These are phyloP conservation scores for Alternaria triticimaculans DNA, from an alignment of 2,329 filamentous ascomycete genomes.

Conservation along the genomic window DNA sequence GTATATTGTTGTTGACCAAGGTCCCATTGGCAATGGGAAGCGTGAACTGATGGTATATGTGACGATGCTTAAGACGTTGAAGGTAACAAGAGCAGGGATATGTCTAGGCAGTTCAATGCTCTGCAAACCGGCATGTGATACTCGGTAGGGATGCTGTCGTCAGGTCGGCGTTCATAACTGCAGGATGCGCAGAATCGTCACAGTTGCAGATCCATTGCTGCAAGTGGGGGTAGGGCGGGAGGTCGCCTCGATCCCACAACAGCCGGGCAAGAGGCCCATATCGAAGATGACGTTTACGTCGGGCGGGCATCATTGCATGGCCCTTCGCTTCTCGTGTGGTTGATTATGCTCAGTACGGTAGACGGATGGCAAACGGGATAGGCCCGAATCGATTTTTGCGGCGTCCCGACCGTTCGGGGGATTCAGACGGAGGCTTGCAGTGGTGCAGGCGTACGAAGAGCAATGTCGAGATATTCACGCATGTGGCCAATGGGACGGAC, in stretches of 20 bases:
- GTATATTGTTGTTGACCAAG: neutral
- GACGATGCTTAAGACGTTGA: neutral
- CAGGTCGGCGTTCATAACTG: slow-evolving; percentile 8
- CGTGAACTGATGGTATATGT: neutral
- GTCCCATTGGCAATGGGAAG: neutral
- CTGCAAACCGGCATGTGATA: neutral
- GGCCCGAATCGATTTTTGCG: neutral
- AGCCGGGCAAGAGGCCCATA: neutral
- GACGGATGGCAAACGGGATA: neutral
- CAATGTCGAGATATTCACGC: slow-evolving; percentile 10
- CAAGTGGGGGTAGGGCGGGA: slow-evolving; percentile 4
- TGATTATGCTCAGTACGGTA: neutral
- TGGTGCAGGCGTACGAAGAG: slow-evolving; percentile 19
- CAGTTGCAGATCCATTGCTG: slow-evolving; percentile 2
- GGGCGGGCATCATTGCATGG: slow-evolving; percentile 2
- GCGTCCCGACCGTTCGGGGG: slow-evolving; percentile 6
- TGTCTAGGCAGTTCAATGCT: neutral
- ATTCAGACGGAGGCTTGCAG: slow-evolving; percentile 19
- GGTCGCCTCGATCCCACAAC: neutral
- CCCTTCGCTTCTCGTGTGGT: neutral
- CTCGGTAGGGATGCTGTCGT: neutral
- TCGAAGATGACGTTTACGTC: slow-evolving; percentile 8
- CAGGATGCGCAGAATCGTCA: slow-evolving; percentile 7
- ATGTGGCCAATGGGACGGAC: slow-evolving; percentile 21
- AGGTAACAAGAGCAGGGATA: neutral